Conservation (phyloP, 768 basidiomycete species). For the Rhodotorula diobovata region DNA sequence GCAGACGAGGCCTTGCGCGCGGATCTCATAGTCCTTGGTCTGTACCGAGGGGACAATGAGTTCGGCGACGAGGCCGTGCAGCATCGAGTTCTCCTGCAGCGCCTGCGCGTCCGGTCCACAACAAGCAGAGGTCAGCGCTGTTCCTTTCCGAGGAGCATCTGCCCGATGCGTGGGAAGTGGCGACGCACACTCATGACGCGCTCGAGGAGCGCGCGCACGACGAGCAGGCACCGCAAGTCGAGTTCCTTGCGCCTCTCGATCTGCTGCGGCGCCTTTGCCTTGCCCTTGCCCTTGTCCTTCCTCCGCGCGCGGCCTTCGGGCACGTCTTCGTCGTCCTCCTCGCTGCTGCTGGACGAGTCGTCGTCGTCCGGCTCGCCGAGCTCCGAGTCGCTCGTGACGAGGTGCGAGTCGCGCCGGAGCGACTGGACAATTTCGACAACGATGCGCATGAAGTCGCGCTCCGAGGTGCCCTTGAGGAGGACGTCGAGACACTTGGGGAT, state of each 20-base stretch:
- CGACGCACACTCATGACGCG: slow-evolving; percentile 67
- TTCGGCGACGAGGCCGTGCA: slow-evolving; percentile 67
- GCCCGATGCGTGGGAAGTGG: neutral
- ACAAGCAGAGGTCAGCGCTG: neutral
- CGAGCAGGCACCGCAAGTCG: slow-evolving; percentile 67
- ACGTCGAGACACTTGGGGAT: slow-evolving; percentile 77
- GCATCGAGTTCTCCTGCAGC: slow-evolving; percentile 61
- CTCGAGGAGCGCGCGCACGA: slow-evolving; percentile 80
- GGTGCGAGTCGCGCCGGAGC: slow-evolving; percentile 52
- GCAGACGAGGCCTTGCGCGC: slow-evolving; percentile 73
- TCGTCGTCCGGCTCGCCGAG: slow-evolving; percentile 38
- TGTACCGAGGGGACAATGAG: slow-evolving; percentile 86
- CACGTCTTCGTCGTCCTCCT: slow-evolving; percentile 6
- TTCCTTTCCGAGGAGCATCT: fast-evolving
- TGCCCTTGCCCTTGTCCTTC: slow-evolving; percentile 15
- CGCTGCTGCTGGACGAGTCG: neutral
- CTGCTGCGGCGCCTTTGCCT: slow-evolving; percentile 51
- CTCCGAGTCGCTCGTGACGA: slow-evolving; percentile 43
- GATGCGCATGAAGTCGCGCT: slow-evolving; percentile 78
- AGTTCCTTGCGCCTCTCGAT: slow-evolving; percentile 60
- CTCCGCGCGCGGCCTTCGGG: neutral
- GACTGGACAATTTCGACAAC: slow-evolving; percentile 84
- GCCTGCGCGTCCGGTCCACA: slow-evolving; percentile 41
- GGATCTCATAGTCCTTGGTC: slow-evolving; percentile 73
- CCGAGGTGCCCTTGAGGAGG: slow-evolving; percentile 63